These are phyloP conservation scores for Scutellaria barbata DNA, from an alignment of 257 asterid species.

Conservation along the genomic window DNA sequence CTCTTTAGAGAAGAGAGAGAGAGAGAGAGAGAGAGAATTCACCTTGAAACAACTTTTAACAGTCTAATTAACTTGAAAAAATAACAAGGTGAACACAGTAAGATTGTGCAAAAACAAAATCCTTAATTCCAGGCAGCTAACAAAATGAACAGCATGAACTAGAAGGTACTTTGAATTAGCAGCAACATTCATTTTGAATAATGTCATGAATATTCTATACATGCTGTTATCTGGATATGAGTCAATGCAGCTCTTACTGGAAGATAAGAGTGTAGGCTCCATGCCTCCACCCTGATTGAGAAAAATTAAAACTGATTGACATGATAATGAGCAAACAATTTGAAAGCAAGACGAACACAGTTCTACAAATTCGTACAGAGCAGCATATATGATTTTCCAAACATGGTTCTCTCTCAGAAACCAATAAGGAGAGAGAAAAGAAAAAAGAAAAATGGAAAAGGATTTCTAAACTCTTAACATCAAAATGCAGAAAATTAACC, in stretches of 20 bases:
- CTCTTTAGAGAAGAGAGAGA: background rate
- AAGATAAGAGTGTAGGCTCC: background rate
- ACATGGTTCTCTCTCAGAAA: background rate
- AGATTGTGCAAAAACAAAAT: background rate
- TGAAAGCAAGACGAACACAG: constrained; percentile 2
- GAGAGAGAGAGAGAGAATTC: constrained; percentile 4
- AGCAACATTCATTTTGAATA: constrained; percentile 1
- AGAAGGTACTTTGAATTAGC: constrained; percentile 2
- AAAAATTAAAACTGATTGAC: constrained; percentile 5
- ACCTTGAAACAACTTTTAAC: constrained; percentile 2
- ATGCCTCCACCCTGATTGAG: background rate
- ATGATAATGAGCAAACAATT: background rate
- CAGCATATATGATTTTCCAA: constrained; percentile 3
- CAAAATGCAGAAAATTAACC: background rate
- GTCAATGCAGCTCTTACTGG: background rate
- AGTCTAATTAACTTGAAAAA: constrained; percentile 1
- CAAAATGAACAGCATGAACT: constrained; percentile 8
- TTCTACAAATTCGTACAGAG: constrained; percentile 13
- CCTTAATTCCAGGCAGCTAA: background rate
- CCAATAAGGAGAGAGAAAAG: background rate
- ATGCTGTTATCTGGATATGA: background rate
- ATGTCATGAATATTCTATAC: constrained; percentile 11
- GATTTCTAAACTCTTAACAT: background rate
- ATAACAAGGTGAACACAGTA: background rate
- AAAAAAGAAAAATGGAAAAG: background rate